These are phyloP conservation scores for Cryptosporidium andersoni DNA, from an alignment of 169 alveolate genomes.

Conservation along the genomic window DNA sequence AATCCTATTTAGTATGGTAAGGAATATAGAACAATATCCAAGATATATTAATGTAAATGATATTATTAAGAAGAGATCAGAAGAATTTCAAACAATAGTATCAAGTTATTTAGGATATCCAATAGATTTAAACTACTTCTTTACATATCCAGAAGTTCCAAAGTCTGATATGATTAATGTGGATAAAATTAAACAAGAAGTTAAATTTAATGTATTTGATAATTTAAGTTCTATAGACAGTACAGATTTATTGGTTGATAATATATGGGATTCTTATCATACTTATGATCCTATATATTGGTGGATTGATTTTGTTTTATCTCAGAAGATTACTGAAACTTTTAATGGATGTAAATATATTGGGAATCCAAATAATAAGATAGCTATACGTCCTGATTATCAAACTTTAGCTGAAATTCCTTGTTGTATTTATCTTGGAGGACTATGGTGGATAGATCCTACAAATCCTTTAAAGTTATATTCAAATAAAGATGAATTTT, in stretches of 20 bases:
- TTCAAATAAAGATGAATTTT: not conserved
- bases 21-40: constrained; percentile 12
- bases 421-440: constrained; percentile 23
- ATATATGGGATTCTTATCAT: constrained; percentile 34
- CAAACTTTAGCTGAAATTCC: constrained; percentile 29
- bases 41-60: constrained; percentile 7
- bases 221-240: not conserved
- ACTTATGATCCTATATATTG: constrained; percentile 58
- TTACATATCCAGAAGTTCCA: not conserved
- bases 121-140: not conserved
- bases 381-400: constrained; percentile 13
- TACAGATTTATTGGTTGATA: not conserved
- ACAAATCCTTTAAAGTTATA: constrained; percentile 19
- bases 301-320: constrained; percentile 58
- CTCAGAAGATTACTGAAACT: not conserved
- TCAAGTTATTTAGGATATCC: not conserved
- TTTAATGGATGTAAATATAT: not conserved
- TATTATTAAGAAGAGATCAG: not conserved
- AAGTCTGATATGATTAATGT: not conserved
- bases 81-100: constrained; percentile 8
- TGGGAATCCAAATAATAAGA: not conserved
- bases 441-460: constrained; percentile 39
- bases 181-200: not conserved
- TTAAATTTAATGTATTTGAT: not conserved
- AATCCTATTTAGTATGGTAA: constrained; percentile 55